These are phyloP conservation scores for Mycena olivaceomarginata DNA, from an alignment of 768 basidiomycete species.

Conservation along the genomic window DNA sequence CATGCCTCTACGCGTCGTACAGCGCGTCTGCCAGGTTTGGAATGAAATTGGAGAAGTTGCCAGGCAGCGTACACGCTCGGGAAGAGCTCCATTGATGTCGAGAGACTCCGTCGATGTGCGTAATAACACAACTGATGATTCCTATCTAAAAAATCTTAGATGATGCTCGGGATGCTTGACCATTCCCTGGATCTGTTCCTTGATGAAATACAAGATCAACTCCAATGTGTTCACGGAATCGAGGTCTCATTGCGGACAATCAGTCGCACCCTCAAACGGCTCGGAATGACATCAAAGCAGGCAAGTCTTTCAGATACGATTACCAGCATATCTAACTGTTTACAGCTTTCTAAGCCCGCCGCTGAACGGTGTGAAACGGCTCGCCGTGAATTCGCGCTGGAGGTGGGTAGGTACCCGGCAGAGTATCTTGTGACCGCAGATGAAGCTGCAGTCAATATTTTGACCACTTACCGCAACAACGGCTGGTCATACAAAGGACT, in stretches of 20 bases:
- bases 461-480: background rate
- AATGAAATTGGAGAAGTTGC: conserved; percentile 43
- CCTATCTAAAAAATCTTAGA: conserved; percentile 21
- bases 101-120: conserved; percentile 34
- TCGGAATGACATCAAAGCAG: conserved; percentile 39
- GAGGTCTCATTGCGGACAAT: conserved; percentile 40
- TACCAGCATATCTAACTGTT: background rate
- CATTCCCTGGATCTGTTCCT: conserved; percentile 47
- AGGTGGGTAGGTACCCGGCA: background rate
- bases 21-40: conserved; percentile 44
- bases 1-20: no score
- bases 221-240: no score
- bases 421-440: conserved; percentile 9
- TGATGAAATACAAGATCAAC: conserved; percentile 41
- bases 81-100: conserved; percentile 43
- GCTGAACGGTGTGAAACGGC: conserved; percentile 15
- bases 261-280: conserved; percentile 39
- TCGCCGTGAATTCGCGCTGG: background rate
- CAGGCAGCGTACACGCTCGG: conserved; percentile 20
- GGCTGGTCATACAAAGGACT: background rate
- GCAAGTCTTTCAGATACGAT: background rate
- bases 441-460: background rate
- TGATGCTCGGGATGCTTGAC: conserved; percentile 46
- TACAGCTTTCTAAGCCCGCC: conserved; percentile 39
- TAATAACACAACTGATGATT: background rate